Evolutionary conservation across 768 basidiomycete genomes (phyloP).

Genomic region (Auricularia cornea): DNA sequence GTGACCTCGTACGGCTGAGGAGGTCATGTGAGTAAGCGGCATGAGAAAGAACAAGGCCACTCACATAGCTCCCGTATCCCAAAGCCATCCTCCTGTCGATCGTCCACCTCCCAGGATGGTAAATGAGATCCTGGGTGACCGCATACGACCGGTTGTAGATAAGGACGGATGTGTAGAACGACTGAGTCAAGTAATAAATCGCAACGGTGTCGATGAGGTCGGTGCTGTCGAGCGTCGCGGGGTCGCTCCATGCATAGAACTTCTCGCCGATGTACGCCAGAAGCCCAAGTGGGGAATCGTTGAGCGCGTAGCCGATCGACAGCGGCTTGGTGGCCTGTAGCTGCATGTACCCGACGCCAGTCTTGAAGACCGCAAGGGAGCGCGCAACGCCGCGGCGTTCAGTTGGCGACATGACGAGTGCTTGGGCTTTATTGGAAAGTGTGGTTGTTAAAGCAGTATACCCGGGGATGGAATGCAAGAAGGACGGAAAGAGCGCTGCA

Average conservation of each 20-base stretch:
- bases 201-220: constrained; percentile 14
- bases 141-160: constrained; percentile 9
- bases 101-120: constrained; percentile 6
- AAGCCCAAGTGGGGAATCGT: constrained; percentile 10
- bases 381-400: background rate
- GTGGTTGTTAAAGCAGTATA: background rate
- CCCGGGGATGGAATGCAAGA: background rate
- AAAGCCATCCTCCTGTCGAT: constrained; percentile 3
- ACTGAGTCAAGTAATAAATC: constrained; percentile 12
- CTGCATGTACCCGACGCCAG: background rate
- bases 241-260: constrained; percentile 14
- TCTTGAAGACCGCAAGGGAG: too few species aligned
- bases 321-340: constrained; percentile 7
- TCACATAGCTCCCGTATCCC: constrained; percentile 10
- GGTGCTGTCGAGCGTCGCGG: constrained; percentile 3
- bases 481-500: background rate
- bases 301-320: constrained; percentile 13
- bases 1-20: background rate
- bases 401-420: background rate
- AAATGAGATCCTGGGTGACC: constrained; percentile 4
- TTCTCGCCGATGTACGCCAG: constrained; percentile 16
- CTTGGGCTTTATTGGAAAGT: background rate
- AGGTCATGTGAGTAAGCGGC: background rate
- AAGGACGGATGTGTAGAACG: constrained; percentile 13
- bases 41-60: background rate